These are phyloP conservation scores for Pochonia chlamydosporia DNA, from an alignment of 2,329 filamentous ascomycete species.

Conservation along the genomic window DNA sequence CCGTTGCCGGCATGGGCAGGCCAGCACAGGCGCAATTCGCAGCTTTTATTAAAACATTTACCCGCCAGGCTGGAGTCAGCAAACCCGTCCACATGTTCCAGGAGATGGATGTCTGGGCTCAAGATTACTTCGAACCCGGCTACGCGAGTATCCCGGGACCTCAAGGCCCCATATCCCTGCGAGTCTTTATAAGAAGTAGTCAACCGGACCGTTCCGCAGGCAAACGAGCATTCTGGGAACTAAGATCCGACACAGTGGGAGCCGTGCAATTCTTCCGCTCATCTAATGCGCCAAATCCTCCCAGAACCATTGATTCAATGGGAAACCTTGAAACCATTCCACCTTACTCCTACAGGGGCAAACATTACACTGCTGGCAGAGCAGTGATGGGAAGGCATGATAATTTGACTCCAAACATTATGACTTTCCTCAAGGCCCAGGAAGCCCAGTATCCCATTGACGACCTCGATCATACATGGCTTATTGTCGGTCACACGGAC, in stretches of 20 bases:
- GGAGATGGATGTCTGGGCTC: constrained; percentile 28
- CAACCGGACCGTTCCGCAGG: not conserved
- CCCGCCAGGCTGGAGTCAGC: not conserved
- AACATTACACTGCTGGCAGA: constrained; percentile 15
- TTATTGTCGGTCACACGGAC: constrained; percentile 21
- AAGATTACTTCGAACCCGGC: constrained; percentile 33
- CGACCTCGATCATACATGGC: constrained; percentile 21
- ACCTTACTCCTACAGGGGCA: constrained; percentile 18
- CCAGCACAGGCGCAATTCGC: not conserved
- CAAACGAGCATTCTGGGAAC: not conserved
- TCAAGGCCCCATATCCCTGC: constrained; percentile 23
- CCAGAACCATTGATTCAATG: constrained; percentile 15
- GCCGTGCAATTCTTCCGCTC: not conserved
- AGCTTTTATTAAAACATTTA: not conserved
- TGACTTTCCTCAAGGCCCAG: constrained; percentile 25
- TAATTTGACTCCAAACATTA: constrained; percentile 14
- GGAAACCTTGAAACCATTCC: constrained; percentile 33
- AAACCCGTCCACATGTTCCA: constrained; percentile 18
- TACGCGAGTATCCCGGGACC: constrained; percentile 33
- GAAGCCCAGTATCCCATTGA: constrained; percentile 27
- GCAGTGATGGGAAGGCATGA: constrained; percentile 15
- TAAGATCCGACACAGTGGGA: not conserved
- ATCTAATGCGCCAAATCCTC: not conserved
- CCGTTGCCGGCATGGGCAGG: not conserved
- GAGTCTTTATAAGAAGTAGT: constrained; percentile 3